Conservation (phyloP, 2,329 filamentous ascomycete genomes). For the Xylaria multiplex region DNA sequence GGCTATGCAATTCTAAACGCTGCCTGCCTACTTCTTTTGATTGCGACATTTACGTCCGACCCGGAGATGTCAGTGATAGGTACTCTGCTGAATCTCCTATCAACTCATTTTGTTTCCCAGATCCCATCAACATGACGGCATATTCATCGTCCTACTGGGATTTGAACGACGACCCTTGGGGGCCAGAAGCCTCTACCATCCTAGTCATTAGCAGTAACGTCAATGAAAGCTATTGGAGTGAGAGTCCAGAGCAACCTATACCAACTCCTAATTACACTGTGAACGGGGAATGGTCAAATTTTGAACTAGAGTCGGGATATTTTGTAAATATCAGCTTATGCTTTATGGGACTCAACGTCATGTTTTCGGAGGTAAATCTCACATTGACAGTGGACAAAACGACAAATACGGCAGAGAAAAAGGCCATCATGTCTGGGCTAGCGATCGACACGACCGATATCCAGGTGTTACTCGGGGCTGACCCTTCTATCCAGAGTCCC, state of each 20-base stretch:
- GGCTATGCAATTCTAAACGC: too few species aligned
- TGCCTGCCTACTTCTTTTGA: too few species aligned
- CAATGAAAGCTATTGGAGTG: background rate
- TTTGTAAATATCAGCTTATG: conserved; percentile 10
- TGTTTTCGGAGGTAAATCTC: conserved; percentile 10
- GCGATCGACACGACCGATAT: conserved; percentile 9
- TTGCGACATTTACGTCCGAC: too few species aligned
- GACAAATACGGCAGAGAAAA: background rate
- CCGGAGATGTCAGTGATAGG: too few species aligned
- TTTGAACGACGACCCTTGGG: conserved; percentile 2
- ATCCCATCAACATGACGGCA: background rate
- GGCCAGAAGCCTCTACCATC: conserved; percentile 7
- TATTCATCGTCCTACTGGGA: background rate
- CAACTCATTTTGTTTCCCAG: background rate
- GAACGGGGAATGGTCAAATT: background rate
- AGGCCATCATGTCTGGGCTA: background rate
- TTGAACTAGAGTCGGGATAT: background rate
- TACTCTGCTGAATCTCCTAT: too few species aligned
- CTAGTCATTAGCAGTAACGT: conserved; percentile 1
- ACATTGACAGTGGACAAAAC: background rate
- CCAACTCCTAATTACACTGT: background rate
- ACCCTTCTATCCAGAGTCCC: conserved; percentile 8
- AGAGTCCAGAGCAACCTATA: background rate
- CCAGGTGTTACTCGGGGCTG: background rate
- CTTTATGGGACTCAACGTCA: conserved; percentile 11